Percentiles rank a stretch among this genome's conserved stretches.
phyloP scores from a whole-genome alignment of 495 filamentous ascomycete species.

The Aspergillus asperescens region DNA sequence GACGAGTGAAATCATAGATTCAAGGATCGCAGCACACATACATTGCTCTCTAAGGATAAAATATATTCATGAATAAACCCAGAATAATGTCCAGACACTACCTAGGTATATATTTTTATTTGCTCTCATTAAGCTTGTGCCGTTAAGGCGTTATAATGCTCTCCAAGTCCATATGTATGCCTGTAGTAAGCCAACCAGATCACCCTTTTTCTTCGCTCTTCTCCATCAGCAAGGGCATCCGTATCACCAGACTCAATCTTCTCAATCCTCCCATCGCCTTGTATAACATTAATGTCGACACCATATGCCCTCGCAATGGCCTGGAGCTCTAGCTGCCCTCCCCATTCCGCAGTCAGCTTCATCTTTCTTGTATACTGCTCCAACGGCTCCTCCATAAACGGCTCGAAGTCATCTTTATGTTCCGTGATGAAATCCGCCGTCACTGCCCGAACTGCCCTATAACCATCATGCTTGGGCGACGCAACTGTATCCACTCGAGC shows the following conservation, averaged over 20 bases:
- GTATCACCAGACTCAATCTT: conserved; percentile 55
- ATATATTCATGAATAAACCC: neutral
- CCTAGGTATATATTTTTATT: neutral
- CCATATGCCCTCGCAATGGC: conserved; percentile 80
- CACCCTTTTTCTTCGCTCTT: conserved; percentile 34
- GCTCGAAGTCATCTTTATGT: conserved; percentile 55
- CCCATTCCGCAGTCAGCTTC: conserved; percentile 90
- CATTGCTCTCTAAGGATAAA: too few relatives aligned
- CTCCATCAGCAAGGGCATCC: conserved; percentile 44
- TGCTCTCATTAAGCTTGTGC: conserved; percentile 19
- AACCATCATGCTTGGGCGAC: conserved; percentile 41
- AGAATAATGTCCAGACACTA: conserved; percentile 7
- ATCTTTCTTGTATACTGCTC: conserved; percentile 70
- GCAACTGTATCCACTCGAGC: conserved; percentile 41
- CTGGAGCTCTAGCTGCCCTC: conserved; percentile 82
- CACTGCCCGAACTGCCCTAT: conserved; percentile 44
- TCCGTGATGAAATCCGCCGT: conserved; percentile 53
- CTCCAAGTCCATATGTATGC: conserved; percentile 85
- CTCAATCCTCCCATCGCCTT: conserved; percentile 72
- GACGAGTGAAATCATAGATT: too few relatives aligned
- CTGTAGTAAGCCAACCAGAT: conserved; percentile 95
- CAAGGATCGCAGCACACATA: too few relatives aligned
- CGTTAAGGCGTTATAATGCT: conserved; percentile 89
- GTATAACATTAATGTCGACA: conserved; percentile 79
- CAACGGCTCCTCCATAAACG: conserved; percentile 80